Percentiles rank a stretch among this genome's conserved stretches.
Evolutionary conservation across 2,329 filamentous ascomycete species (phyloP).

Genomic region (Xylaria hypoxylon): DNA sequence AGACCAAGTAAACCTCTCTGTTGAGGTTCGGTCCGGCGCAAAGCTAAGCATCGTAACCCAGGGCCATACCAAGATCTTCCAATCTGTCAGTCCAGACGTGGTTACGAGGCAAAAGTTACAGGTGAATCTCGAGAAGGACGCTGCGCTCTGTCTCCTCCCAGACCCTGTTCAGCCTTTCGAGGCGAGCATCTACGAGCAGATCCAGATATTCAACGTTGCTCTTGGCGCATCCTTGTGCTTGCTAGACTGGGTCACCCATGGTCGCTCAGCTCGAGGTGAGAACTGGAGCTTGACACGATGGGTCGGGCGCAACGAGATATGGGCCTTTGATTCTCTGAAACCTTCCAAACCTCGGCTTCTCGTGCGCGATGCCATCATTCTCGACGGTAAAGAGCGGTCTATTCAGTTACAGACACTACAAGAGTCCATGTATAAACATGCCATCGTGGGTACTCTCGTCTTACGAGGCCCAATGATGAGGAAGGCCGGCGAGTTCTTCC

Average conservation of each 20-base stretch:
- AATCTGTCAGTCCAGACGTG: constrained; percentile 69
- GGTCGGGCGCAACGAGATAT: constrained; percentile 90
- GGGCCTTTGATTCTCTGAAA: constrained; percentile 57
- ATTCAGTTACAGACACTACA: constrained; percentile 58
- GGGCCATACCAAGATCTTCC: constrained; percentile 97
- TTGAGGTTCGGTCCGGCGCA: constrained; percentile 73
- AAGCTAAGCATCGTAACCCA: constrained; percentile 76
- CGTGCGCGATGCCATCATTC: constrained; percentile 84
- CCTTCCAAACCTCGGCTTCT: constrained; percentile 69
- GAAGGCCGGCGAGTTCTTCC: constrained; percentile 76
- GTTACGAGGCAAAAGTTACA: constrained; percentile 69
- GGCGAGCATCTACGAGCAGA: constrained; percentile 84
- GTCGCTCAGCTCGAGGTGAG: constrained; percentile 85
- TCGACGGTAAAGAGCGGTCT: constrained; percentile 67
- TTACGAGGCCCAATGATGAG: constrained; percentile 79
- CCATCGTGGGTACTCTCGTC: constrained; percentile 86
- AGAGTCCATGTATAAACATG: constrained; percentile 78
- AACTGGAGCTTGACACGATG: constrained; percentile 86
- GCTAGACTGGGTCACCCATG: constrained; percentile 94
- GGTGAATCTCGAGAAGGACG: constrained; percentile 62
- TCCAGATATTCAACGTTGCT: constrained; percentile 77
- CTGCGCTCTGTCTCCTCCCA: constrained; percentile 76
- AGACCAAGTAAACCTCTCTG: constrained; percentile 79
- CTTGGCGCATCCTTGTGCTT: constrained; percentile 76
- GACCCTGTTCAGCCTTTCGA: constrained; percentile 95